These are phyloP conservation scores for Plasmodium berghei DNA, from an alignment of 169 alveolate species.

Conservation along the genomic window DNA sequence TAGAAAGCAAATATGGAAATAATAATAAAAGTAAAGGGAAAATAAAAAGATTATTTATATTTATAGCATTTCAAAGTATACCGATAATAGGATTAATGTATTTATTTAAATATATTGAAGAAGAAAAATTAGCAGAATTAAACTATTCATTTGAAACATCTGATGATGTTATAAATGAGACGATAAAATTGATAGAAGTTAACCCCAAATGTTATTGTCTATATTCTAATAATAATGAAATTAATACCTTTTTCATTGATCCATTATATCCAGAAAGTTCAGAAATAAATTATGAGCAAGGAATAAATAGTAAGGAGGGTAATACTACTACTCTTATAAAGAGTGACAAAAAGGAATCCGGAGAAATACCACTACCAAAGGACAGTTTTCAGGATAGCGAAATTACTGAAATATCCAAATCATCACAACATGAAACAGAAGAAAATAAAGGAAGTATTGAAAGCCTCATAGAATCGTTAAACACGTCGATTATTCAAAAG, in stretches of 20 bases:
- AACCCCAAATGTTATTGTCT: constrained; percentile 45
- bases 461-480: constrained; percentile 6
- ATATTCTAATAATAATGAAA: constrained; percentile 28
- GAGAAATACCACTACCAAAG: not conserved
- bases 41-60: constrained; percentile 46
- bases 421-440: not conserved
- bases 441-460: not conserved
- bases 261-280: constrained; percentile 39
- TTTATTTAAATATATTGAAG: constrained; percentile 53
- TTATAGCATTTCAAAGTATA: constrained; percentile 58
- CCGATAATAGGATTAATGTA: constrained; percentile 66
- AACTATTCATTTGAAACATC: constrained; percentile 41
- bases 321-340: not conserved
- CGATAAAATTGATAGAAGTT: constrained; percentile 24
- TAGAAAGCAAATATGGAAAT: not conserved
- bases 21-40: constrained; percentile 30
- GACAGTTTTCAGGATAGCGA: no score
- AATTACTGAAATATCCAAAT: not conserved
- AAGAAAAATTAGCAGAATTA: constrained; percentile 37
- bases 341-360: not conserved
- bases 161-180: constrained; percentile 44
- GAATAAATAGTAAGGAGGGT: not conserved
- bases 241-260: constrained; percentile 48
- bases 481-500: constrained; percentile 29
- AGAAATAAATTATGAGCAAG: constrained; percentile 40